Percentiles rank a stretch among this genome's conserved stretches.
Evolutionary conservation across 768 basidiomycete species (phyloP).

Genomic region (Kwoniella heveanensis): DNA sequence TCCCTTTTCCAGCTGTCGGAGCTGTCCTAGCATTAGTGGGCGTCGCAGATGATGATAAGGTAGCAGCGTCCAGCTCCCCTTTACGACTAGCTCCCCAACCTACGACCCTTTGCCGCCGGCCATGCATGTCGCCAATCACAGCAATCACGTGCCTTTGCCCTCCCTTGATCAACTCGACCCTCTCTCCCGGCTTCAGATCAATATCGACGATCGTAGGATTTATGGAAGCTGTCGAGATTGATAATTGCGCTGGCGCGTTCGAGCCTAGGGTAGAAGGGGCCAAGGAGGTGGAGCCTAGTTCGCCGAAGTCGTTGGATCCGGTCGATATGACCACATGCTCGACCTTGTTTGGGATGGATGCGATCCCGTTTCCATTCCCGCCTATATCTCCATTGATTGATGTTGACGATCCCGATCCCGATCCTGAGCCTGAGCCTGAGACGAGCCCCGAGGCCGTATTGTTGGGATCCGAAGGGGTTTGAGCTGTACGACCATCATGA

Average conservation of each 20-base stretch:
- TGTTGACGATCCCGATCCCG: not conserved
- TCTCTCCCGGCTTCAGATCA: constrained; percentile 31
- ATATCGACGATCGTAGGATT: constrained; percentile 39
- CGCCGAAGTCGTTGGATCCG: constrained; percentile 83
- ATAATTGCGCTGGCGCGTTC: constrained; percentile 3
- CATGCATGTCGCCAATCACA: constrained; percentile 45
- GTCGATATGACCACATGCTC: constrained; percentile 65
- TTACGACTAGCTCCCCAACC: constrained; percentile 88
- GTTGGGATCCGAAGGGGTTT: not conserved
- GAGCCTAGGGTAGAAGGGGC: not conserved
- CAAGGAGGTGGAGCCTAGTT: constrained; percentile 61
- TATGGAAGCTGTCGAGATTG: constrained; percentile 18
- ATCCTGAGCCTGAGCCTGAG: not conserved
- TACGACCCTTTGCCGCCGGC: constrained; percentile 58
- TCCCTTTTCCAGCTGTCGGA: constrained; percentile 8
- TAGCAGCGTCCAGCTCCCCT: constrained; percentile 70
- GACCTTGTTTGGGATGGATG: no score
- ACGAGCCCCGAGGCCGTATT: not conserved
- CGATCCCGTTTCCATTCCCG: constrained; percentile 57
- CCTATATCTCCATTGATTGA: not conserved
- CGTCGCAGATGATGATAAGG: not conserved
- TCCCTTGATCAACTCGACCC: constrained; percentile 61
- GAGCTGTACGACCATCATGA: not conserved
- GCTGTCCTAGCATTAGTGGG: not conserved
- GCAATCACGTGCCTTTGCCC: constrained; percentile 75